A percentile compares a stretch with the other conserved stretches of the same genome.
Conservation (phyloP, 176 grass and related monocot genomes). For the Carex myosuroides region DNA sequence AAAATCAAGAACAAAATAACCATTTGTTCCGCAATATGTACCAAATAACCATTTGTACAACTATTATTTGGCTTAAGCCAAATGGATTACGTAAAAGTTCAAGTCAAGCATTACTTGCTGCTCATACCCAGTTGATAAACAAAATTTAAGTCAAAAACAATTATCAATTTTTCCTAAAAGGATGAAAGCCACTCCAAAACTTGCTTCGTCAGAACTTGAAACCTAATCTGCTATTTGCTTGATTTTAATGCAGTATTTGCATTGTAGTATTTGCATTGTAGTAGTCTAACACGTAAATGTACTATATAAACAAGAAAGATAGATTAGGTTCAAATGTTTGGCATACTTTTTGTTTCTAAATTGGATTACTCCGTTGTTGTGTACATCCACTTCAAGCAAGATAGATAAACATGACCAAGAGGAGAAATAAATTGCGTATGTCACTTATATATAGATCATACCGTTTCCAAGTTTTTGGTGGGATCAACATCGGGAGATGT, state of each 20-base stretch:
- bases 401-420: background rate
- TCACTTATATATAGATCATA: constrained; percentile 38
- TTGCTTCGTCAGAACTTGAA: background rate
- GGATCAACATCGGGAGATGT: constrained; percentile 87
- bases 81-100: background rate
- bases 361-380: background rate
- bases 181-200: background rate
- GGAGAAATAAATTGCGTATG: constrained; percentile 11
- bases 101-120: background rate
- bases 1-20: background rate
- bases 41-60: background rate
- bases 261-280: background rate
- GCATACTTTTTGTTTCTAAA: background rate
- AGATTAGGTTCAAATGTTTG: background rate
- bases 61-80: background rate
- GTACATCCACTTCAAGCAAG: background rate
- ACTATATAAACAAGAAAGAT: background rate
- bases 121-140: background rate
- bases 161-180: background rate
- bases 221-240: background rate
- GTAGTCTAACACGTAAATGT: background rate
- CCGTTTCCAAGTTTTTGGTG: constrained; percentile 86
- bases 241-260: constrained; percentile 13
- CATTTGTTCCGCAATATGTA: background rate
- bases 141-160: background rate